These are phyloP conservation scores for Auricularia sp. DNA, from an alignment of 768 basidiomycete genomes.

Conservation along the genomic window DNA sequence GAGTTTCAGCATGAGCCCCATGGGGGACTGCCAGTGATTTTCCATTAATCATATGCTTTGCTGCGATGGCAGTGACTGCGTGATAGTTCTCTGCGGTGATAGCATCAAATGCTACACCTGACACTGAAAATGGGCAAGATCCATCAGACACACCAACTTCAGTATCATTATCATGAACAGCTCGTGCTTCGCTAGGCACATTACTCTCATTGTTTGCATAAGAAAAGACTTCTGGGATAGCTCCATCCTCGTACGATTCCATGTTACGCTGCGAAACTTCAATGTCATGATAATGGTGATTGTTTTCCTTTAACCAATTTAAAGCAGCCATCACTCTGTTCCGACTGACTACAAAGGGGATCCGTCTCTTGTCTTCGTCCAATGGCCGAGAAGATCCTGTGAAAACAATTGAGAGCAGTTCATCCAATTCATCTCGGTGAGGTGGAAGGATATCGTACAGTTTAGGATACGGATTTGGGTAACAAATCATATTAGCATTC, in stretches of 20 bases:
- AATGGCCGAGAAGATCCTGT: slow-evolving; percentile 19
- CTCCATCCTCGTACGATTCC: neutral
- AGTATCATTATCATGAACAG: slow-evolving; percentile 17
- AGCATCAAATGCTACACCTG: slow-evolving; percentile 7
- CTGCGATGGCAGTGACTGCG: neutral
- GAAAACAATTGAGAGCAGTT: slow-evolving; percentile 24
- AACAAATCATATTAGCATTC: slow-evolving; percentile 25
- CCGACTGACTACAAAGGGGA: slow-evolving; percentile 15
- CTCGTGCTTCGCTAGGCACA: slow-evolving; percentile 16
- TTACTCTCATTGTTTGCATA: slow-evolving; percentile 10
- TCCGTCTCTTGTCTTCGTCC: slow-evolving; percentile 18
- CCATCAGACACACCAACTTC: slow-evolving; percentile 9
- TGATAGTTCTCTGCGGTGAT: neutral
- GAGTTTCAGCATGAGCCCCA: neutral
- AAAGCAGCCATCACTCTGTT: slow-evolving; percentile 18
- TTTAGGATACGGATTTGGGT: slow-evolving; percentile 4
- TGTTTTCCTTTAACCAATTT: slow-evolving; percentile 26
- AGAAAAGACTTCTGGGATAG: slow-evolving; percentile 15
- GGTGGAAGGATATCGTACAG: neutral
- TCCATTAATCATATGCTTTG: neutral
- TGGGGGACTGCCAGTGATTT: neutral
- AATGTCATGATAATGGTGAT: slow-evolving; percentile 22
- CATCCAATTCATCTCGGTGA: slow-evolving; percentile 19
- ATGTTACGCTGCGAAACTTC: slow-evolving; percentile 19
- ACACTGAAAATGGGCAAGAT: slow-evolving; percentile 16